These are phyloP conservation scores for Boletus reticulatus DNA, from an alignment of 768 basidiomycete species.

Conservation along the genomic window DNA sequence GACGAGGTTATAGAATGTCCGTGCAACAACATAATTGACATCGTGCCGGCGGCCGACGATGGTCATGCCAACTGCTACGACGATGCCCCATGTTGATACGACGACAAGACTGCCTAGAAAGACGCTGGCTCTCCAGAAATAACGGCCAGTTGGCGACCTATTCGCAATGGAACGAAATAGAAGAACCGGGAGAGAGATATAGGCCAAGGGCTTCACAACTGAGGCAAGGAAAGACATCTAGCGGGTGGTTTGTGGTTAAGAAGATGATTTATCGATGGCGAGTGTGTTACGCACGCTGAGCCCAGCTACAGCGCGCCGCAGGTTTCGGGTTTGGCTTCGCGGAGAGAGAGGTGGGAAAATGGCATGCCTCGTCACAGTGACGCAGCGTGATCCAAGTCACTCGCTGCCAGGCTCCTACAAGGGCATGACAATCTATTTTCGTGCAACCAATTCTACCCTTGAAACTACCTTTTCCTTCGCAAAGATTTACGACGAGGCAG, in stretches of 20 bases:
- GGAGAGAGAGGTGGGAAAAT: constrained; percentile 33
- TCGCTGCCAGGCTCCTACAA: too few relatives aligned
- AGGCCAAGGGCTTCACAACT: constrained; percentile 70
- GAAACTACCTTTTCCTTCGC: constrained; percentile 14
- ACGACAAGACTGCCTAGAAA: constrained; percentile 72
- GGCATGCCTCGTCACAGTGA: neutral
- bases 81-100: constrained; percentile 69
- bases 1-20: constrained; percentile 74
- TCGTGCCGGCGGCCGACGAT: constrained; percentile 70
- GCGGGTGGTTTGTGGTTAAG: constrained; percentile 14
- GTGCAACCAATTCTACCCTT: too few relatives aligned
- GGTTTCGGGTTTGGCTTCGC: constrained; percentile 13
- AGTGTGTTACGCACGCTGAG: constrained; percentile 23
- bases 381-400: neutral
- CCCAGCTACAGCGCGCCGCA: constrained; percentile 20
- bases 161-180: constrained; percentile 60
- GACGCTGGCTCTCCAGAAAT: constrained; percentile 69
- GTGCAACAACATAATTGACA: constrained; percentile 79
- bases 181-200: constrained; percentile 70
- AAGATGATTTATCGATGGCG: constrained; percentile 11
- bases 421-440: too few relatives aligned
- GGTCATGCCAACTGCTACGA: constrained; percentile 64
- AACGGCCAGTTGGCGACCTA: constrained; percentile 55
- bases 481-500: constrained; percentile 21
- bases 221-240: constrained; percentile 62